Conservation (phyloP, 78 protist genomes). For the Guillardia theta region DNA sequence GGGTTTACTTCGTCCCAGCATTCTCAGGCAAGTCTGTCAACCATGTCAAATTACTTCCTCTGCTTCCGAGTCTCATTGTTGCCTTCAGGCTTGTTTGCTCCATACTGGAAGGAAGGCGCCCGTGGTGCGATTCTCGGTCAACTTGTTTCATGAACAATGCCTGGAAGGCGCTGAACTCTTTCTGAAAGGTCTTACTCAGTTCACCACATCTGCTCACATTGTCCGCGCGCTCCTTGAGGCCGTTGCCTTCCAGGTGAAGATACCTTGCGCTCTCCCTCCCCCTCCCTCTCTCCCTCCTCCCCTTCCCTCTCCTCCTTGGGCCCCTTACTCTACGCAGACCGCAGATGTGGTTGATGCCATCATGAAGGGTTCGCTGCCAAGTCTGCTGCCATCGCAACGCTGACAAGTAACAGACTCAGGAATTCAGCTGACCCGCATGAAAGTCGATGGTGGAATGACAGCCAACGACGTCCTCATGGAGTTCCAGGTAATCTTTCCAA, state of each 20-base stretch:
- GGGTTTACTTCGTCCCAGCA: slow-evolving; percentile 50
- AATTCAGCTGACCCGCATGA: not conserved
- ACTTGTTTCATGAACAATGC: not conserved
- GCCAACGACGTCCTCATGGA: not conserved
- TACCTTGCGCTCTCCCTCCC: too few species aligned
- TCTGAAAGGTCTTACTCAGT: slow-evolving; percentile 55
- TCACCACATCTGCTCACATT: slow-evolving; percentile 49
- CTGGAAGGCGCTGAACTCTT: not conserved
- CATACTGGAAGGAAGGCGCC: slow-evolving; percentile 42
- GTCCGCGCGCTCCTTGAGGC: slow-evolving; percentile 57
- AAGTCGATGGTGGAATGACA: slow-evolving; percentile 43
- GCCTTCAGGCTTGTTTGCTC: slow-evolving; percentile 57
- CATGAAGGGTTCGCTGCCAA: too few species aligned
- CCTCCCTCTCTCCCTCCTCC: too few species aligned
- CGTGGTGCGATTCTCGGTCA: not conserved
- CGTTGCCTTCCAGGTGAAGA: slow-evolving; percentile 44
- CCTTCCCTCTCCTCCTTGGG: too few species aligned
- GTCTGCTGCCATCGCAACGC: too few species aligned
- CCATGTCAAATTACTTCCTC: too few species aligned
- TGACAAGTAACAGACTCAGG: too few species aligned
- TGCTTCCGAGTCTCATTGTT: too few species aligned
- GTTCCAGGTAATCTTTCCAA: too few species aligned
- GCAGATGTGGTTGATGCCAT: slow-evolving; percentile 32
- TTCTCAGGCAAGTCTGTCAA: too few species aligned
- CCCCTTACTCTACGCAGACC: not conserved